Base-by-base conservation (phyloP, 768 basidiomycete genomes). In the Boletus patriciae region DNA sequence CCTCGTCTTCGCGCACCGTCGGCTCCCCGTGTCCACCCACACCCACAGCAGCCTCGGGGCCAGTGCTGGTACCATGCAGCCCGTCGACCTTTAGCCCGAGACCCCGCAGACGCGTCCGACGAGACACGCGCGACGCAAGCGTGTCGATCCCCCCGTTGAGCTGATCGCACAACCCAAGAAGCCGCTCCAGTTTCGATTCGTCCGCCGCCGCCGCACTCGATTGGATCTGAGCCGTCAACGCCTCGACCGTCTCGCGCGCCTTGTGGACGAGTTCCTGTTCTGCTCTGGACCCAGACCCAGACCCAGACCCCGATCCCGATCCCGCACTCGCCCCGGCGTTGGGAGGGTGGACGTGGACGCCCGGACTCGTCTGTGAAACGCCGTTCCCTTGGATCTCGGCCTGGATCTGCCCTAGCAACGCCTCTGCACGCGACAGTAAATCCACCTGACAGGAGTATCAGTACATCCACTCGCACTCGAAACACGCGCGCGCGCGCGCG, bases 101-200 rank as follows among this genome's bases (percentile, higher is more conserved):
- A 6, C 82, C 79, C 10, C 73, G 74, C 42, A 83, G 55, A 7
- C 74, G 74, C 13, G 82, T 65, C 55, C 66, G 75, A 2, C 78
- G 77, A 36, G 74, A 68, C 10, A 58, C 65, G 15, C 73, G 71
- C n/a, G 69, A 55, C 2, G 77, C 71, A 4, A 83, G 75, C 23
- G 75, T 76, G 48, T 81, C 79, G 18, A 95, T 66, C 12, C 86
- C 71, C 0, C 74, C 69, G 9, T 82, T 81, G 23, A 98, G 74
- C 40, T 78, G 76, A 67, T 97, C 95, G 61, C 91, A 90, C 25
- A 94, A 71, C 2, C 64, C 73, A 10, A 95, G 76, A 13, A 95
- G 76, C 50, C 85, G 85, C 59, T 87, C 84, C 66, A 94, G 68
- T 52, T 82, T 80, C 23, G 74, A 65, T 0, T 85, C 81, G 58